Conservation (phyloP, 306 rosid genomes). For the Vigna reflexopilosa region DNA sequence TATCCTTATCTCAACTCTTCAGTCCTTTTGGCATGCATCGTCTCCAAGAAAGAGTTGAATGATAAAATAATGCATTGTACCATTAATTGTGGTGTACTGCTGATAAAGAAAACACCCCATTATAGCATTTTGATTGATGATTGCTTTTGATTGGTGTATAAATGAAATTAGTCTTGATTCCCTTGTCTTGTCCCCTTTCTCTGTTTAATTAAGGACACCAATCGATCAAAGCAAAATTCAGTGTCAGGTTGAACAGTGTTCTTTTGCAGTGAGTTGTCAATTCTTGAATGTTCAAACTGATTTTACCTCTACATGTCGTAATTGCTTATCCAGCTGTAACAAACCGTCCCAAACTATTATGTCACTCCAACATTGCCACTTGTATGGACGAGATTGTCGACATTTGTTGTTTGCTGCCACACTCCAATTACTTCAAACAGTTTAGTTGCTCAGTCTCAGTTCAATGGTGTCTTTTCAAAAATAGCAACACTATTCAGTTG, state of each 20-base stretch:
- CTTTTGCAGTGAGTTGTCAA: conserved; percentile 31
- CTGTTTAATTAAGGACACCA: background rate
- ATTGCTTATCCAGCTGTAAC: conserved; percentile 20
- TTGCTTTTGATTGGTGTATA: background rate
- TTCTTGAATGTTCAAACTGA: background rate
- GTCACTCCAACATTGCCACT: background rate
- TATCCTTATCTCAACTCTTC: no score
- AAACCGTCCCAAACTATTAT: background rate
- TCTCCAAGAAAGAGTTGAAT: no score
- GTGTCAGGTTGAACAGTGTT: conserved; percentile 15
- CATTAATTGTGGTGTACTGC: background rate
- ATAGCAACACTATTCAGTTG: no score
- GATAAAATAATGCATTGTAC: no score
- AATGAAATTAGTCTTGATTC: background rate
- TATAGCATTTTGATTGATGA: background rate
- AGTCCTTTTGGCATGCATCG: no score
- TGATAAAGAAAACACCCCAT: background rate
- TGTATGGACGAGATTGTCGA: background rate
- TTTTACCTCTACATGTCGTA: conserved; percentile 4
- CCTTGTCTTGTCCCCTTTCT: background rate
- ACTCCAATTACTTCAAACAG: conserved; percentile 8
- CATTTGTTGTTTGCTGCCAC: background rate
- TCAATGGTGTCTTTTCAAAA: no score
- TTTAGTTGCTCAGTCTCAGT: no score
- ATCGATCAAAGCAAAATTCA: background rate